Base-by-base conservation (phyloP, 1,284 basidiomycete genomes). In the Porogramme epimiltina region DNA sequence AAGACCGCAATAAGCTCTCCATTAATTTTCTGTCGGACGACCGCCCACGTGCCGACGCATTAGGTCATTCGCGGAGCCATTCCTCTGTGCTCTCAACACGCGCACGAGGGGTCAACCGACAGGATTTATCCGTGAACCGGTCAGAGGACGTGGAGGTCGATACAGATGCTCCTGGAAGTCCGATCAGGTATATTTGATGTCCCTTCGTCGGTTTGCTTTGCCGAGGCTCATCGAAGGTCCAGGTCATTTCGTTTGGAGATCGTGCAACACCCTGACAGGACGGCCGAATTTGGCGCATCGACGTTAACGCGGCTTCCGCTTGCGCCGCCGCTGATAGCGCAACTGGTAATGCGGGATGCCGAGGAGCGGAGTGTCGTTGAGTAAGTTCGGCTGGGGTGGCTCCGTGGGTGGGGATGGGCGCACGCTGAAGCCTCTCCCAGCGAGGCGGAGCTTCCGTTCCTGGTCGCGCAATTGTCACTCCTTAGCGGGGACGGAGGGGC, bases 271-370 rank as follows among this genome's bases (percentile, higher is more conserved):
- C 92, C 92, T 19, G 75, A 81, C 57, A 78, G 80, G 54, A 85
- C 89, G 34, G 89, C 92, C 42, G 90, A 91, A 66, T 93, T 92
- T 72, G 85, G 87, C 39, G 73, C 79, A 43, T 79, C 81, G 19
- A 84, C 79, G 46, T 77, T 95, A 47, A 93, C 90, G 48, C 85
- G 92, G 45, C 71, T 95, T 39, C 90, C 92, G 4, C 73, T 95
- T 47, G 82, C 87, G 15, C 92, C 93, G 39, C 87, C 92, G 10
- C 76, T 91, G 36, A 82, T 95, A 54, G 87, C 88, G 22, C 87
- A 86, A 61, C 78, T 95, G 47, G 84, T 82, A 45, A 82, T 92
- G 57, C 78, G 82, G 65, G 89, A 92, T 72, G 72, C 81, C 55
- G 78, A 84, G 65, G 84, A 82, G 24, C 82, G 82, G 63, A 73